Conservation (phyloP, 768 basidiomycete species). For the Pleurotus platypus region DNA sequence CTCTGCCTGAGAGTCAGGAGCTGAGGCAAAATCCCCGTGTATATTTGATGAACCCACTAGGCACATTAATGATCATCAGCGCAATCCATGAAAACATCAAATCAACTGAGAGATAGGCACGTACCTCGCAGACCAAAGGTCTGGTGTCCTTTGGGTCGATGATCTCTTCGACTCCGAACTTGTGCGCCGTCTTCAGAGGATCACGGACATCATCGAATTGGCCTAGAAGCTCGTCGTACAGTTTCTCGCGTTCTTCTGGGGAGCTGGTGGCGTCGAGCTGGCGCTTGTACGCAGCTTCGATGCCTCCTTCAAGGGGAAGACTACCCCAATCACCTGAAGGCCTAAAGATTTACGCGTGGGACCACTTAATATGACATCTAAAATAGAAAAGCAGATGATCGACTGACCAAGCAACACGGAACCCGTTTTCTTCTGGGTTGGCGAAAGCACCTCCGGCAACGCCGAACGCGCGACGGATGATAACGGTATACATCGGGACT, state of each 20-base stretch:
- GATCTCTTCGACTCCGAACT: slow-evolving; percentile 38
- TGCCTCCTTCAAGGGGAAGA: slow-evolving; percentile 36
- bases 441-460: slow-evolving; percentile 36
- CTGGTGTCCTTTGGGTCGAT: slow-evolving; percentile 38
- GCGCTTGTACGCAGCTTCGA: slow-evolving; percentile 39
- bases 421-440: slow-evolving; percentile 29
- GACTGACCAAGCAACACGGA: slow-evolving; percentile 35
- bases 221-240: slow-evolving; percentile 28
- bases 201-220: slow-evolving; percentile 34
- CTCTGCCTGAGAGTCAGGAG: slow-evolving; percentile 22
- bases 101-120: slow-evolving; percentile 4
- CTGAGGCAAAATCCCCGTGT: slow-evolving; percentile 30
- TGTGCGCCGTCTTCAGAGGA: slow-evolving; percentile 33
- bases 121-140: slow-evolving; percentile 32
- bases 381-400: no score
- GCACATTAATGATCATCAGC: not conserved
- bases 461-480: slow-evolving; percentile 35
- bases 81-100: not conserved
- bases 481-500: slow-evolving; percentile 33
- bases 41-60: slow-evolving; percentile 32
- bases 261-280: slow-evolving; percentile 27
- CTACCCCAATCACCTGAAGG: slow-evolving; percentile 41
- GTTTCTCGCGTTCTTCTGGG: slow-evolving; percentile 27
- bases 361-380: no score
- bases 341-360: slow-evolving; percentile 16